phyloP scores from a whole-genome alignment of 495 filamentous ascomycete species.

The Neurospora sp. region DNA sequence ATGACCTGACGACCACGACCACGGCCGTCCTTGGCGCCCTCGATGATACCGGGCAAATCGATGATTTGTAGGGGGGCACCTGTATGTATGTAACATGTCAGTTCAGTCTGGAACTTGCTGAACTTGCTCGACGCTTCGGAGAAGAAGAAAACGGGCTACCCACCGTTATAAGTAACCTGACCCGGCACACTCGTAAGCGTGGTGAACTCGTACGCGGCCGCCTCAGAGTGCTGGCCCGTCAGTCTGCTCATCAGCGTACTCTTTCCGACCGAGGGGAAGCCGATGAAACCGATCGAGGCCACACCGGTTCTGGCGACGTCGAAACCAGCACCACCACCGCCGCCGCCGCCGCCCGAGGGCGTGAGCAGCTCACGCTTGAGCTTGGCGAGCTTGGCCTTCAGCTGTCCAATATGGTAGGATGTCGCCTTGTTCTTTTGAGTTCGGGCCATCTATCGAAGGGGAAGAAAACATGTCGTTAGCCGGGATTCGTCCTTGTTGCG shows the following conservation, averaged over 20 bases:
- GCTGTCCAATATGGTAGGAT: conserved; percentile 75
- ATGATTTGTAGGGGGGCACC: conserved; percentile 96
- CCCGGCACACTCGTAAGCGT: conserved; percentile 95
- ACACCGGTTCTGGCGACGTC: conserved; percentile 98
- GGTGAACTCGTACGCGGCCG: conserved; percentile 95
- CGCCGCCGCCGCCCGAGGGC: conserved; percentile 70
- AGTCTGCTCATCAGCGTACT: conserved; percentile 91
- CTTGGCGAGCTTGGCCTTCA: conserved; percentile 98
- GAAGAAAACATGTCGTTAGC: neutral
- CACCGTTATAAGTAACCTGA: conserved; percentile 87
- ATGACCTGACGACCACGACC: conserved; percentile 98
- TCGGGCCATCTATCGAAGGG: conserved; percentile 61
- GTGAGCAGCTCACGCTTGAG: conserved; percentile 92
- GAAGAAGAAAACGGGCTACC: neutral
- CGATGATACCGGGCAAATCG: conserved; percentile 96
- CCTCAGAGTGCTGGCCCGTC: conserved; percentile 95
- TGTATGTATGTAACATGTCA: conserved; percentile 4
- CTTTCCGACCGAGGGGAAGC: conserved; percentile 96
- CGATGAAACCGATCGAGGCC: conserved; percentile 78
- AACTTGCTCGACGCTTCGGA: neutral
- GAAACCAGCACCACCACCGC: conserved; percentile 82
- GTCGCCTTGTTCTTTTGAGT: conserved; percentile 99
- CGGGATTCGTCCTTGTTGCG: neutral
- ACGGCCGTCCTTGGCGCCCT: conserved; percentile 97
- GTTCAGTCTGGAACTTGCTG: neutral